Percentiles rank a stretch among this genome's conserved stretches.
Conservation (phyloP, 2,329 filamentous ascomycete species). For the Zalaria sp. region DNA sequence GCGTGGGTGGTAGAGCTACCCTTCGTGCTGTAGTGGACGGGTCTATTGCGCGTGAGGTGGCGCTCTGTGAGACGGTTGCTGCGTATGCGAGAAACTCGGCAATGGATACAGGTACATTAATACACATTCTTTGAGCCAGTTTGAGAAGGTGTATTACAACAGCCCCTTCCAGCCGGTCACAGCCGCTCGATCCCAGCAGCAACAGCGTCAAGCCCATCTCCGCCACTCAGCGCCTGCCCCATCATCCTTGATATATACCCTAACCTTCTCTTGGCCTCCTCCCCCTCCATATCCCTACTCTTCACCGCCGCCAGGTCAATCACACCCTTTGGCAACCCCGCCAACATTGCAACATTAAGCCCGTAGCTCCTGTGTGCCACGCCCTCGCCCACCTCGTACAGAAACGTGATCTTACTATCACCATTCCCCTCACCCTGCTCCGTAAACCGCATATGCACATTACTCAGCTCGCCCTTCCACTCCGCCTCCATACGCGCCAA, state of each 20-base stretch:
- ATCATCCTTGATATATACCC: constrained; percentile 18
- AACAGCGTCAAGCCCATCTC: constrained; percentile 22
- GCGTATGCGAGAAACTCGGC: too few species aligned
- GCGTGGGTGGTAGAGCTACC: too few species aligned
- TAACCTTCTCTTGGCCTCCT: constrained; percentile 51
- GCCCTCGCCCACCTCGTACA: constrained; percentile 85
- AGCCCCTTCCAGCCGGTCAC: neutral
- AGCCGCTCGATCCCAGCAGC: constrained; percentile 30
- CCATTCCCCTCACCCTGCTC: constrained; percentile 35
- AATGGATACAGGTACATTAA: too few species aligned
- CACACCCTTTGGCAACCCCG: constrained; percentile 62
- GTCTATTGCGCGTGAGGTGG: too few species aligned
- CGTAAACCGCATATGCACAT: constrained; percentile 89
- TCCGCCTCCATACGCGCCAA: constrained; percentile 62
- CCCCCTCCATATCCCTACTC: constrained; percentile 65
- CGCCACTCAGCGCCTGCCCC: constrained; percentile 9
- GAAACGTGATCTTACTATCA: constrained; percentile 75
- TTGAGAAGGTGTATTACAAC: too few species aligned
- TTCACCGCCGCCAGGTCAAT: constrained; percentile 69
- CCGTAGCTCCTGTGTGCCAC: constrained; percentile 92
- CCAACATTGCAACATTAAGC: constrained; percentile 78
- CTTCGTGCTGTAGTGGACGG: too few species aligned
- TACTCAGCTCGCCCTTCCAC: constrained; percentile 50
- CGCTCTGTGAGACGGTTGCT: too few species aligned
- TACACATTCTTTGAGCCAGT: too few species aligned